Conservation (phyloP, 306 rosid species). For the Styphnolobium japonicum region DNA sequence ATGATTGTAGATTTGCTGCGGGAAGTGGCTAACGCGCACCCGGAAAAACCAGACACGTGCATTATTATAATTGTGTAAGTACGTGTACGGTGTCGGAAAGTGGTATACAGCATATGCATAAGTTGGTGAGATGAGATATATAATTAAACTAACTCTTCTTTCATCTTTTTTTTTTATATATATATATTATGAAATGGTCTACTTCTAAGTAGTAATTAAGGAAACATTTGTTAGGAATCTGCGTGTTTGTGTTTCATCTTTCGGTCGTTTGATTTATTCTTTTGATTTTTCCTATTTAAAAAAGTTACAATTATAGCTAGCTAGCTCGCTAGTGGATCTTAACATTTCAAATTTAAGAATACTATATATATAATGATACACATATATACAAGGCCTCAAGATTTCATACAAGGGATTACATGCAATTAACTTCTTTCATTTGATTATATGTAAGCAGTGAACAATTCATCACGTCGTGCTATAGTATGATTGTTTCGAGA, state of each 20-base stretch:
- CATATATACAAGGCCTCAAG: not conserved
- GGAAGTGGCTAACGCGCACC: not conserved
- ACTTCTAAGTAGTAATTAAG: slow-evolving; percentile 26
- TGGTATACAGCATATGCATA: slow-evolving; percentile 39
- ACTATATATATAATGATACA: not conserved
- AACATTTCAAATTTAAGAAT: not conserved
- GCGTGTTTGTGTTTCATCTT: slow-evolving; percentile 31
- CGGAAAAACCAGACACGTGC: not conserved
- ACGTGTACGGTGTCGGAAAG: slow-evolving; percentile 46
- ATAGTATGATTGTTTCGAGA: not conserved
- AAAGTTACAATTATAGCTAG: not conserved
- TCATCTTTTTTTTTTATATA: not conserved
- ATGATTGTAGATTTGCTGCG: not conserved
- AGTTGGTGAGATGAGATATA: slow-evolving; percentile 22
- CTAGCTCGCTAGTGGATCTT: not conserved
- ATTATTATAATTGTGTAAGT: slow-evolving; percentile 3
- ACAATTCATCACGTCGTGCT: not conserved
- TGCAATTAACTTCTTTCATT: not conserved
- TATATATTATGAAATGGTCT: not conserved
- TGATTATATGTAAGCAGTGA: not conserved
- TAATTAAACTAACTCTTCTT: not conserved
- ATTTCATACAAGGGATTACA: not conserved
- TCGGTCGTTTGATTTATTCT: slow-evolving; percentile 26
- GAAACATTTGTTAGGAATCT: slow-evolving; percentile 24
- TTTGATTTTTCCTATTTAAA: not conserved